Percentiles rank a stretch among this genome's conserved stretches.
Conservation (phyloP, 768 basidiomycete genomes). For the Pleurotus salmoneostramineus region DNA sequence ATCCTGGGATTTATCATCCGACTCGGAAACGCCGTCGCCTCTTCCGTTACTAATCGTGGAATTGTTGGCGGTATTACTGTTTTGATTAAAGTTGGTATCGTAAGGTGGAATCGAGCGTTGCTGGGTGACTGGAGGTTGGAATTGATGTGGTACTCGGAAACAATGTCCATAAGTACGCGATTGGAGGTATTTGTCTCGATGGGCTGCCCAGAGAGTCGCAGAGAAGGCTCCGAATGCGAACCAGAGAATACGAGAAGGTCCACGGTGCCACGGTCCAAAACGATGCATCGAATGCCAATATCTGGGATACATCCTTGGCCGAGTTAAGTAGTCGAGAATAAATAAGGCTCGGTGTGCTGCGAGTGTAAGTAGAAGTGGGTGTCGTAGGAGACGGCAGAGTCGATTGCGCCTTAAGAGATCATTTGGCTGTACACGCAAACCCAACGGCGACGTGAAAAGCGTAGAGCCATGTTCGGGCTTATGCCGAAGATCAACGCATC, state of each 20-base stretch:
- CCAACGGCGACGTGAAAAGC: neutral
- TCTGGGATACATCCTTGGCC: neutral
- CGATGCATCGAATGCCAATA: slow-evolving; percentile 4
- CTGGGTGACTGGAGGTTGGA: neutral
- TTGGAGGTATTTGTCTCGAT: slow-evolving; percentile 27
- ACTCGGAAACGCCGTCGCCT: neutral
- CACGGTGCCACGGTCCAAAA: slow-evolving; percentile 13
- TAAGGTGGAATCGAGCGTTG: neutral
- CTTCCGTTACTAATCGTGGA: neutral
- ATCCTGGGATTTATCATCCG: neutral
- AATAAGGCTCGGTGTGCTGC: too few relatives aligned
- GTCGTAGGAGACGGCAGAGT: neutral
- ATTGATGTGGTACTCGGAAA: slow-evolving; percentile 8
- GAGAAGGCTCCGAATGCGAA: slow-evolving; percentile 56
- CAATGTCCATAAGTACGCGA: slow-evolving; percentile 12
- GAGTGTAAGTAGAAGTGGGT: too few relatives aligned
- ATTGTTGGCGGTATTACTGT: too few relatives aligned
- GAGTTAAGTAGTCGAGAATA: neutral
- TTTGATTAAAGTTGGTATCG: too few relatives aligned
- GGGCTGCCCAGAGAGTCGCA: slow-evolving; percentile 37
- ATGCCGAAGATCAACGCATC: slow-evolving; percentile 2
- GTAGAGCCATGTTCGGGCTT: neutral
- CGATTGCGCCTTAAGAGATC: slow-evolving; percentile 1
- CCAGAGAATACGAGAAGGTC: slow-evolving; percentile 66
- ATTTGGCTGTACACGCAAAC: slow-evolving; percentile 3